Base-by-base conservation (phyloP, 23 red algal genomes). In the Agarophyton chilense region DNA sequence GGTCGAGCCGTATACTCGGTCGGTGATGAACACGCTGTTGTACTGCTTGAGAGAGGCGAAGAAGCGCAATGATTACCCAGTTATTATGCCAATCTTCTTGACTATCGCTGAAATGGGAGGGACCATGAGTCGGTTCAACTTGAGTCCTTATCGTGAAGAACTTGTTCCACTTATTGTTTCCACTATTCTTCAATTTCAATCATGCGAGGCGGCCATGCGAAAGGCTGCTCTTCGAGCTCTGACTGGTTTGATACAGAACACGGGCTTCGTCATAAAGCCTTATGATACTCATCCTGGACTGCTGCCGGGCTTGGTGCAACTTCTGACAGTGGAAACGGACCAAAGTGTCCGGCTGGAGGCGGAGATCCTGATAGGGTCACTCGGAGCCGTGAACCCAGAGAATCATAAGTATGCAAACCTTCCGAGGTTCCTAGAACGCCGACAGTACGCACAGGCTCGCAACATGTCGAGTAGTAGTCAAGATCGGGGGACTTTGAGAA, bases 301-400 rank as follows among this genome's bases (percentile, higher is more conserved):
- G 9, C 82, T 99, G 19, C 79, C 97, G 38, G 75, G 64, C 12
- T 72, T 99, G 41, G 60, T 99, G 21, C 80, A 88, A 34, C 55
- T 78, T 0, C 63, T 99, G 21, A 86, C 78, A 1, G 77, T 70
- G 11, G 97, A 96, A 83, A 79, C 54, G n/a, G 90, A 99, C 76
- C 49, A 62, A 35, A 34, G 54, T 19, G 90, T 99, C 34, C 82
- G 97, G 2, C 75, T 94, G 18, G 93, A 90, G 32, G 84, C 93
- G 21, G 88, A 94, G 65, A 71, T 92, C 18, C 40, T 95, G 46
- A 72, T 99, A 9, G 97, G 97, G 8, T 94, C 93, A 22, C 50
- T 99, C 1, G 97, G 97, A 0, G 97, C 97, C 26, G 81, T 96
- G 26, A 89, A 99, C 63, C 97, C 97, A n/a, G 81, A 89, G 32